Percentiles rank a stretch among this genome's conserved stretches.
Conservation (phyloP, 2,329 filamentous ascomycete genomes). For the Monilinia aucupariae region DNA sequence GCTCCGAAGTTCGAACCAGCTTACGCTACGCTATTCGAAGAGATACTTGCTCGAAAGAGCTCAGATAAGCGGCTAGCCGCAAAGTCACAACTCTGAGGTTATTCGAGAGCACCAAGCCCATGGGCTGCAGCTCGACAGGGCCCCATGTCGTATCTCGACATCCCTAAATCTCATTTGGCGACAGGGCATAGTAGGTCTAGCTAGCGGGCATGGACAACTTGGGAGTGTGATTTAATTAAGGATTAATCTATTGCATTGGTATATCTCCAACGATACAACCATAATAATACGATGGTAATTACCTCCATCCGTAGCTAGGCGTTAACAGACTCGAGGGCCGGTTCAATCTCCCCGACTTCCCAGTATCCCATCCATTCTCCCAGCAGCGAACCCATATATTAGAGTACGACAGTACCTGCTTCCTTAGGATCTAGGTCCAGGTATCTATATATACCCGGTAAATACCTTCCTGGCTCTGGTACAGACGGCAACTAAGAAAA, state of each 20-base stretch:
- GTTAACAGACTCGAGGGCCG: background rate
- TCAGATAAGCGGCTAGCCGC: conserved; percentile 1
- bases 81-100: conserved; percentile 10
- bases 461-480: background rate
- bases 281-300: background rate
- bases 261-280: background rate
- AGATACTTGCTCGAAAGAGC: background rate
- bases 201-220: background rate
- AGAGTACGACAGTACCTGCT: background rate
- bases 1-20: conserved; percentile 10
- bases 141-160: conserved; percentile 8
- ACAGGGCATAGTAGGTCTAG: conserved; percentile 3
- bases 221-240: background rate
- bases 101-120: background rate
- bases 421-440: background rate
- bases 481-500: background rate
- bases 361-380: background rate
- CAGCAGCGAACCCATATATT: background rate
- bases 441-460: background rate
- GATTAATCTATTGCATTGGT: background rate
- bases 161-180: conserved; percentile 11
- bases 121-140: conserved; percentile 12
- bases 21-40: background rate
- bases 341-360: conserved; percentile 2
- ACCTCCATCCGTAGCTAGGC: background rate